Evolutionary conservation across 2,329 filamentous ascomycete species (phyloP).

Genomic region (Calonectria pauciramosa): DNA sequence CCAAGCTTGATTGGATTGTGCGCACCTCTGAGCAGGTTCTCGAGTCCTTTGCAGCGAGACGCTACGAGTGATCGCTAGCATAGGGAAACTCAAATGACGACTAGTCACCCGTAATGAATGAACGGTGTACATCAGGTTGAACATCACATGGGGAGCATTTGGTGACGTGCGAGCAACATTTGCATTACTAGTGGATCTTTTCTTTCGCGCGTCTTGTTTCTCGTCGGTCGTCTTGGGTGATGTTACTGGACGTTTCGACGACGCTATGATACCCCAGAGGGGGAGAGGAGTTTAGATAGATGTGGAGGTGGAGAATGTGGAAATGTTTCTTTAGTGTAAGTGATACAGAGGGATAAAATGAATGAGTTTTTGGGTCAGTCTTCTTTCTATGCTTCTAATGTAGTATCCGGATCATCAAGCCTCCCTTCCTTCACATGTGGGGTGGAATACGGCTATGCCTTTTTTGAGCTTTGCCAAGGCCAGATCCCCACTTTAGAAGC

Average conservation of each 20-base stretch:
- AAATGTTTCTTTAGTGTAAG: conserved; percentile 20
- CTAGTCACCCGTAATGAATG: conserved; percentile 38
- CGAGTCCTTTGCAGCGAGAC: conserved; percentile 47
- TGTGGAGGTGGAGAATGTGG: conserved; percentile 6
- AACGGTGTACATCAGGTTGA: conserved; percentile 46
- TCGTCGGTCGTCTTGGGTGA: conserved; percentile 17
- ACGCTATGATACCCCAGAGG: conserved; percentile 31
- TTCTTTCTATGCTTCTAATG: not conserved
- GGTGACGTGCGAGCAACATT: conserved; percentile 27
- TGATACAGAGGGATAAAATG: conserved; percentile 18
- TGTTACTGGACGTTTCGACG: conserved; percentile 28
- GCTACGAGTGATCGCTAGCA: conserved; percentile 45
- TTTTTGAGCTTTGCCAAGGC: not conserved
- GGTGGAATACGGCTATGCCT: not conserved
- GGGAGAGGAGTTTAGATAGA: conserved; percentile 20
- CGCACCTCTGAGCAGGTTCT: conserved; percentile 53
- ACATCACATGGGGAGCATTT: conserved; percentile 40
- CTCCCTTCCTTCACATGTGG: not conserved
- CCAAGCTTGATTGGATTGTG: conserved; percentile 57
- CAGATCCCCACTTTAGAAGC: not conserved
- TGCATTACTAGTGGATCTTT: conserved; percentile 44
- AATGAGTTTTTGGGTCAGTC: not conserved
- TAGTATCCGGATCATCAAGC: not conserved
- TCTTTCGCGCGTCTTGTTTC: conserved; percentile 30
- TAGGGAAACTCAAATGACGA: conserved; percentile 1